Evolutionary conservation across 805 yeast species (phyloP), one percentile per base, ranked within the genome.

Genomic region (Kurtzmaniella cleridarum): DNA sequence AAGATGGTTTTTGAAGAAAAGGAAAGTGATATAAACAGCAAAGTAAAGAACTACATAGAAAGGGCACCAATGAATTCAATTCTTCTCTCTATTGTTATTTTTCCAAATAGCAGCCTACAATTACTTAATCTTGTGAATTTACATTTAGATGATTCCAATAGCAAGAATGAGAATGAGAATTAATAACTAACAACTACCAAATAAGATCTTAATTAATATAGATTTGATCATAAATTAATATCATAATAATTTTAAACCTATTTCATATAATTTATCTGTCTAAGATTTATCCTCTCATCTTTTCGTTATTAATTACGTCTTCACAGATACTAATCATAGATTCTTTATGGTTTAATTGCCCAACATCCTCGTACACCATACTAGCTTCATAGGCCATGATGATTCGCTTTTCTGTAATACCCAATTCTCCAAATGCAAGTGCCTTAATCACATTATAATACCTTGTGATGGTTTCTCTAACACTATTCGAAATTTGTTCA

Each of bases 371-470:
- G 54, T 79, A 86, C 9, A 81, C 84, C 71, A 87, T 69, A 64
- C 95, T 85, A 13, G 95, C 88, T 53, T 93, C 98, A 61, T 91
- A 93, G 0, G 91, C 93, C 53, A 79, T 72, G 7, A 79, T 73
- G 13, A 93, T 73, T 51, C 98, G 69, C 41, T 78, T 76, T 47
- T 88, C 96, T 29, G 86, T 85, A 40, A 93, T 82, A 11, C 95
- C 95, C 44, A 93, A 75, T 53, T 87, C 95, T 48, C 89, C 81
- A 49, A 74, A 75, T n/a, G 87, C 84, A 43, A 93, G 68, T 0
- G 95, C 91, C 52, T 78, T 76, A 37, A 93, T 70, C 47, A 93
- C 90, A 58, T 88, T 88, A 37, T 83, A 76, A 59, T 93, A 93
- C 45, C 98, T 71, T 2, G 95, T 75, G 26, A 93, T 90, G 6